Percentiles rank a stretch among this genome's conserved stretches.
These are phyloP conservation scores for Colletotrichum sp. DNA, from an alignment of 2,329 filamentous ascomycete species.

Conservation along the genomic window DNA sequence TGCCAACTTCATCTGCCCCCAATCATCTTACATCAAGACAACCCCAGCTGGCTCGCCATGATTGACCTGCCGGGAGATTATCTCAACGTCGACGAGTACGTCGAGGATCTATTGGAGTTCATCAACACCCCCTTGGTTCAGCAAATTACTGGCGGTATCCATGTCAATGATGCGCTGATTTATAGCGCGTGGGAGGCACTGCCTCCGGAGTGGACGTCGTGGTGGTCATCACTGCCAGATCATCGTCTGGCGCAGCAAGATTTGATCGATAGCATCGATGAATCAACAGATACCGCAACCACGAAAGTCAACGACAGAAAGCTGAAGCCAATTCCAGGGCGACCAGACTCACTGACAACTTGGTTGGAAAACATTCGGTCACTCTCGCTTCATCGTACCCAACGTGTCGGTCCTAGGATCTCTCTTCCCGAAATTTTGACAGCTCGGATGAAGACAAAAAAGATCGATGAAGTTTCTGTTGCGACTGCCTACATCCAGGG, in stretches of 20 bases:
- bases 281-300: not conserved
- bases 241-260: slow-evolving; percentile 33
- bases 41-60: not conserved
- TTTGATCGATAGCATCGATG: slow-evolving; percentile 31
- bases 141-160: slow-evolving; percentile 36
- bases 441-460: slow-evolving; percentile 34
- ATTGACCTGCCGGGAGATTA: not conserved
- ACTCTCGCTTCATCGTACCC: slow-evolving; percentile 20
- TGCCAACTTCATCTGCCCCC: not conserved
- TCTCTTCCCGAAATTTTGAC: slow-evolving; percentile 25
- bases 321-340: not conserved
- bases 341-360: not conserved
- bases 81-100: slow-evolving; percentile 9
- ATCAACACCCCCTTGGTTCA: slow-evolving; percentile 30
- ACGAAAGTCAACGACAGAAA: not conserved
- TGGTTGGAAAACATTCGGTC: not conserved
- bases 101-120: slow-evolving; percentile 26
- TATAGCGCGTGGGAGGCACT: slow-evolving; percentile 31
- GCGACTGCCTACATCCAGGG: slow-evolving; percentile 29
- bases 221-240: slow-evolving; percentile 31
- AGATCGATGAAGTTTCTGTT: slow-evolving; percentile 31
- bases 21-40: not conserved
- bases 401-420: slow-evolving; percentile 18
- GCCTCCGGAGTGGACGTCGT: slow-evolving; percentile 32
- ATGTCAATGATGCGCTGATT: slow-evolving; percentile 37